Base-by-base conservation (phyloP, 176 grass and related monocot species). In the Elymus sibiricus region DNA sequence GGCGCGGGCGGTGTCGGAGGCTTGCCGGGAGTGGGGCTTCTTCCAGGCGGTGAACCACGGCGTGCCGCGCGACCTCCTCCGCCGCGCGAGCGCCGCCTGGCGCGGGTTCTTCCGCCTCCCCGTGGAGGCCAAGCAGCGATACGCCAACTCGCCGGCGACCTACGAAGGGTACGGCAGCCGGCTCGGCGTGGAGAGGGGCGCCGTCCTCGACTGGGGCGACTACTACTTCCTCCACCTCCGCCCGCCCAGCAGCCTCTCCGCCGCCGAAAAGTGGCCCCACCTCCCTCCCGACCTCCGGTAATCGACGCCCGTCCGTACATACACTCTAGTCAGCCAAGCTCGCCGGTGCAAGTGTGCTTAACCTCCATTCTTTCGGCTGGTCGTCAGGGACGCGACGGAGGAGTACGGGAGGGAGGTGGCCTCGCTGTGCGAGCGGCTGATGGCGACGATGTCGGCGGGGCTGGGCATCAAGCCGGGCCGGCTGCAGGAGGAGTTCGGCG, bases 41-140 rank as follows among this genome's bases (percentile, higher is more conserved):
- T 98, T 98, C 81, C 95, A 98, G 88, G 95, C 77, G 7, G 88
- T 95, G 43, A 95, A 98, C 90, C 95, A 98, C 67, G 95, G 95
- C 62, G 87, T 98, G 17, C 22, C 85, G 0, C 58, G 22, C 0
- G 88, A 66, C 8, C 87, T 95, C 21, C 85, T 95, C 67, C 70
- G 88, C 7, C 77, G 90, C 15, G 87, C 79, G 15, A 59, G 76
- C 25, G 65, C 72, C 66, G 87, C 78, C 44, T 98, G 95, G 95
- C 77, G 91, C 14, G 76, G 66, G 0, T 98, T 98, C 88, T 98
- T 98, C 87, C 85, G 71, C 58, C 82, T 79, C 68, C 93, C 95
- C 2, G 76, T 83, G 82, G 85, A 88, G 75, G 86, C 75, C 49
- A 98, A 98, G 93, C 93, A 90, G 86, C 70, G 79, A 26, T 93